These are phyloP conservation scores for Ophiocordyceps camponoti-leonardi DNA, from an alignment of 2,329 filamentous ascomycete genomes.

Conservation along the genomic window DNA sequence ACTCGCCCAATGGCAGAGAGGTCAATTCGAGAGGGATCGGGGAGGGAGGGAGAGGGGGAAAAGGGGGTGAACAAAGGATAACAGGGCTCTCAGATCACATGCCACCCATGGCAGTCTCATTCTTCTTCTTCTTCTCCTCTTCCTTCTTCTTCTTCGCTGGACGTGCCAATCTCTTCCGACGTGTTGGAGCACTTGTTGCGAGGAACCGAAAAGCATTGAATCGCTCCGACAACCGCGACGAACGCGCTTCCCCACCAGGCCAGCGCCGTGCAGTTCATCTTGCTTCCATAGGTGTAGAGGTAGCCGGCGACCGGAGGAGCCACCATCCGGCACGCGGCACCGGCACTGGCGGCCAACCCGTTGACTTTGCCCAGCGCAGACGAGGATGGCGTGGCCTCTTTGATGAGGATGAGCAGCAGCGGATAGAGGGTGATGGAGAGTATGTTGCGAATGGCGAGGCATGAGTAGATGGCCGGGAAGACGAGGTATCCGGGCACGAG, in stretches of 20 bases:
- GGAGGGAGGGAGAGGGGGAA: too few species aligned
- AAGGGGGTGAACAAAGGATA: not conserved
- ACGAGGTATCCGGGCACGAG: constrained; percentile 33
- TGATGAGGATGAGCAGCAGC: constrained; percentile 48
- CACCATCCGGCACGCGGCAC: constrained; percentile 49
- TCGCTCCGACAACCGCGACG: constrained; percentile 35
- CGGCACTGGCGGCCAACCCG: constrained; percentile 46
- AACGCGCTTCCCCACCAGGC: constrained; percentile 47
- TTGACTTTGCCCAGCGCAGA: constrained; percentile 46
- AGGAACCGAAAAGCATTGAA: constrained; percentile 42
- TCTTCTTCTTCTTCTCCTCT: constrained; percentile 12
- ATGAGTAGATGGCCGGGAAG: constrained; percentile 40
- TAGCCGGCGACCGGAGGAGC: constrained; percentile 48
- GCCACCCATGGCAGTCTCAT: not conserved
- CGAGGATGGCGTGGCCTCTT: constrained; percentile 42
- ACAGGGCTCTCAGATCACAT: not conserved
- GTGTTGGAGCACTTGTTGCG: constrained; percentile 10
- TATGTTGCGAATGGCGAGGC: constrained; percentile 39
- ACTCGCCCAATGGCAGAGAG: not conserved
- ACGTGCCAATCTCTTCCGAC: constrained; percentile 16
- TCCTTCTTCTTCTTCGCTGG: too few species aligned
- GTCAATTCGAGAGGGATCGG: too few species aligned
- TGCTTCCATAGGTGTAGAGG: constrained; percentile 42
- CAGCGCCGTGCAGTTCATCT: constrained; percentile 39
- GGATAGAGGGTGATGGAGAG: constrained; percentile 49